These are phyloP conservation scores for Alternaria ventricosa DNA, from an alignment of 2,329 filamentous ascomycete species.

Conservation along the genomic window DNA sequence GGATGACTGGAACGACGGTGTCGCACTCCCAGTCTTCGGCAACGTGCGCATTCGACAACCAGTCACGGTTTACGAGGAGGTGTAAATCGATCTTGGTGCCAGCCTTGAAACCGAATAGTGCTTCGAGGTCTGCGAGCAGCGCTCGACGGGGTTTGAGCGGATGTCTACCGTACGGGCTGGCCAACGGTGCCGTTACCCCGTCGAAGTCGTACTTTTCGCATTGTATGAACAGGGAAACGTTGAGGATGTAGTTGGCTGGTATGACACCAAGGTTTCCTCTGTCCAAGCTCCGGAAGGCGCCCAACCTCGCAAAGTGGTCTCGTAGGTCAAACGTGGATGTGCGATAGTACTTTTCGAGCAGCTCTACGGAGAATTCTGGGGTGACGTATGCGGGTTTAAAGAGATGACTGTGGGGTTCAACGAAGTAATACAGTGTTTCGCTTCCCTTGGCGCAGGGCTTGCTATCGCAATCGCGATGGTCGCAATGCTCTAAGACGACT, in stretches of 20 bases:
- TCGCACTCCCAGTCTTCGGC: not conserved
- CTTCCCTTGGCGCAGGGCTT: not conserved
- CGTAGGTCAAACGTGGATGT: not conserved
- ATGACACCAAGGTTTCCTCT: not conserved
- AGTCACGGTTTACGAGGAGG: not conserved
- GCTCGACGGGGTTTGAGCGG: not conserved
- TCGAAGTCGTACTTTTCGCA: not conserved
- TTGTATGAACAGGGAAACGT: not conserved
- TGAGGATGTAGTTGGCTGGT: not conserved
- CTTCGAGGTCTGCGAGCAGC: not conserved
- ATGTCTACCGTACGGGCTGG: not conserved
- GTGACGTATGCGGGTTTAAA: not conserved
- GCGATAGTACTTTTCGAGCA: not conserved
- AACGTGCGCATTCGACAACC: not conserved
- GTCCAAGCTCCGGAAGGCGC: not conserved
- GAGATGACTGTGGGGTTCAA: not conserved
- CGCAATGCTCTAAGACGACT: not conserved
- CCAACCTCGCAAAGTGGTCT: not conserved
- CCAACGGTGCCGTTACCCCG: not conserved
- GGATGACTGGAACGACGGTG: not conserved
- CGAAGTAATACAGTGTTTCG: not conserved
- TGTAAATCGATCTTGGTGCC: not conserved
- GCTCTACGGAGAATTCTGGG: not conserved
- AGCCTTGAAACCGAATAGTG: not conserved
- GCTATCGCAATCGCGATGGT: not conserved